Conservation (phyloP, 2,329 filamentous ascomycete species). For the Clarireedia paspali region DNA sequence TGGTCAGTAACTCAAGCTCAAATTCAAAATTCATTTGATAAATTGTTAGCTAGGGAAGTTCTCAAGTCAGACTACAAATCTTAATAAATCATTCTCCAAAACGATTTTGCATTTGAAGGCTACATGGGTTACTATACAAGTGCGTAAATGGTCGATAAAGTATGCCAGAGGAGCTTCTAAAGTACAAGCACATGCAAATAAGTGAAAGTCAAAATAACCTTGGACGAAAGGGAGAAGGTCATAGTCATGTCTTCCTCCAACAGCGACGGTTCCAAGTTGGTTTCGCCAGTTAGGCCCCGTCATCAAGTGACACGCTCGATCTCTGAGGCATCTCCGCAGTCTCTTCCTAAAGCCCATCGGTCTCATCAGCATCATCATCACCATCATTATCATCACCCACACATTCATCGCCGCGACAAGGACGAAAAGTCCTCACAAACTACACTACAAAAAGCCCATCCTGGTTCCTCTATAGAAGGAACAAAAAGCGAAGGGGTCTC, state of each 20-base stretch:
- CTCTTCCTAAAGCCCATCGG: constrained; percentile 29
- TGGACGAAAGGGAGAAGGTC: background rate
- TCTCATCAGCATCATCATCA: constrained; percentile 25
- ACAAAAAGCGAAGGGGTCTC: constrained; percentile 35
- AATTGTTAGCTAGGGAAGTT: background rate
- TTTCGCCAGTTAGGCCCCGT: constrained; percentile 26
- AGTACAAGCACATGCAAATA: background rate
- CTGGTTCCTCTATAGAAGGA: constrained; percentile 4
- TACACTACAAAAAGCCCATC: constrained; percentile 14
- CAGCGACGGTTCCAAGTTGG: constrained; percentile 3
- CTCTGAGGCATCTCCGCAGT: constrained; percentile 15
- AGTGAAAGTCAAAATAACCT: background rate
- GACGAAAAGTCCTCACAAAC: constrained; percentile 26
- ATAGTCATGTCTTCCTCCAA: constrained; percentile 11
- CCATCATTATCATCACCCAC: constrained; percentile 16
- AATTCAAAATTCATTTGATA: too few species aligned
- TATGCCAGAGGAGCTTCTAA: constrained; percentile 27
- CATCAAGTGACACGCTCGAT: constrained; percentile 48
- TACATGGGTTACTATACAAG: background rate
- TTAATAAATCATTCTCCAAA: background rate
- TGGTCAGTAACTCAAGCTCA: too few species aligned
- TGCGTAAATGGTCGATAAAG: constrained; percentile 6
- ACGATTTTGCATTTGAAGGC: constrained; percentile 4
- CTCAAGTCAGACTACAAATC: background rate
- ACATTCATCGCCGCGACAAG: constrained; percentile 29